These are phyloP conservation scores for Fonsecaea pedrosoi DNA, from an alignment of 2,329 filamentous ascomycete species.

Conservation along the genomic window DNA sequence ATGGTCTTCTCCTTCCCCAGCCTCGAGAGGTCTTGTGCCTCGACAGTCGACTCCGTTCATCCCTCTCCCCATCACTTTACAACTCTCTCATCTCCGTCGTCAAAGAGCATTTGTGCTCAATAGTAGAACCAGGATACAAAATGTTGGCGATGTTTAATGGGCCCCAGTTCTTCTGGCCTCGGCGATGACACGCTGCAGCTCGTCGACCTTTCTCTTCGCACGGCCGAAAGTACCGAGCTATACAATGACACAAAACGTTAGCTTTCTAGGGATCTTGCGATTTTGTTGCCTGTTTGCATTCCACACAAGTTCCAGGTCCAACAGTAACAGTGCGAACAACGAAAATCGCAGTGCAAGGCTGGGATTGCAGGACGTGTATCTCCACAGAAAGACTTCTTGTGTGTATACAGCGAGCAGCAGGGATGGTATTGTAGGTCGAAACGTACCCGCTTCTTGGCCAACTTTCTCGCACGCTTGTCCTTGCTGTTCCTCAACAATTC, in stretches of 20 bases:
- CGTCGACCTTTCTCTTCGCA: slow-evolving; percentile 99
- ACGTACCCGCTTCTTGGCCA: slow-evolving; percentile 52
- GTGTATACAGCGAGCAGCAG: not conserved
- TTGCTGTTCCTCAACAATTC: slow-evolving; percentile 99
- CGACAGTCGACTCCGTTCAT: not conserved
- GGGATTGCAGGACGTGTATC: not conserved
- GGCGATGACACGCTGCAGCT: slow-evolving; percentile 97
- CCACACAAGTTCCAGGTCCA: not conserved
- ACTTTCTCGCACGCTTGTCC: slow-evolving; percentile 60
- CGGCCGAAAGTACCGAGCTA: slow-evolving; percentile 98
- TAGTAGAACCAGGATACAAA: not conserved
- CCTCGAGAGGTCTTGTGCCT: not conserved
- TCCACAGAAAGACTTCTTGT: not conserved
- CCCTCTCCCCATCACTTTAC: not conserved
- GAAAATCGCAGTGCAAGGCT: not conserved
- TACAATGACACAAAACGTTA: slow-evolving; percentile 28
- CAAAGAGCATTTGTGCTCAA: not conserved
- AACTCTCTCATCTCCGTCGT: not conserved
- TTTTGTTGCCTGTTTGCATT: not conserved
- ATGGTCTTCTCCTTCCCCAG: not conserved
- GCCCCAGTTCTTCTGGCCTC: slow-evolving; percentile 80
- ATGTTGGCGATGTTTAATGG: slow-evolving; percentile 25
- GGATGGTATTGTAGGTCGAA: not conserved
- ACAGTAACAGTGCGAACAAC: not conserved
- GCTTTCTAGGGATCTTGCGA: slow-evolving; percentile 28